These are phyloP conservation scores for Pneumocystis canis DNA, from an alignment of 1,139 yeast species.

Conservation along the genomic window DNA sequence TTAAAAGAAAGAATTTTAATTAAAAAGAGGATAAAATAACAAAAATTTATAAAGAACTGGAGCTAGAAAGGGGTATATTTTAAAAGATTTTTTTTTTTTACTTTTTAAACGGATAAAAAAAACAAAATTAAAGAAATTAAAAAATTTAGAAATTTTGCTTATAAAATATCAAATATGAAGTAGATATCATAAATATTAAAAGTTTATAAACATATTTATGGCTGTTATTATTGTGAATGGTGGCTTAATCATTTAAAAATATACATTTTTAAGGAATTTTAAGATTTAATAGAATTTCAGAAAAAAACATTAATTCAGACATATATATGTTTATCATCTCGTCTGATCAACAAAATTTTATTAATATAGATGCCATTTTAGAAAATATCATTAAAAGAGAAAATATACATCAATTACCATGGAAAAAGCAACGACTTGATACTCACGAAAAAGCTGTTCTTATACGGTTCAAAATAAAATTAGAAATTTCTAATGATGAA, in stretches of 20 bases:
- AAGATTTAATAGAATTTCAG: not conserved
- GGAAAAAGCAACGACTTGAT: not conserved
- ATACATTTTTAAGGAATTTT: not conserved
- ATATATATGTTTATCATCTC: not conserved
- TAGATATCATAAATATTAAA: no score
- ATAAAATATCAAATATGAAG: no score
- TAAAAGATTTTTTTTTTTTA: no score
- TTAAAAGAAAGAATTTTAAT: not conserved
- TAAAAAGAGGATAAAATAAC: no score
- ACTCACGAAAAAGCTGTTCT: not conserved
- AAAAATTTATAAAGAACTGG: no score
- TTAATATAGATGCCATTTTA: not conserved
- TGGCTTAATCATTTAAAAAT: no score
- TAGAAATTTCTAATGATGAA: not conserved
- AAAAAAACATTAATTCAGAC: not conserved
- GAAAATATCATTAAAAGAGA: not conserved
- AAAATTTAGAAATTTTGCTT: no score
- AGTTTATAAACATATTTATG: no score
- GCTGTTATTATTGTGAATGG: no score
- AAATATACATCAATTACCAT: not conserved
- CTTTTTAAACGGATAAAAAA: no score
- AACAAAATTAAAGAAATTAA: no score
- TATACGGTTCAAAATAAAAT: not conserved
- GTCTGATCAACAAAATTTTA: not conserved
- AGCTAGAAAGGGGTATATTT: no score